Conservation (phyloP, 352 stramenopile genomes). For the Globisporangium nunn region DNA sequence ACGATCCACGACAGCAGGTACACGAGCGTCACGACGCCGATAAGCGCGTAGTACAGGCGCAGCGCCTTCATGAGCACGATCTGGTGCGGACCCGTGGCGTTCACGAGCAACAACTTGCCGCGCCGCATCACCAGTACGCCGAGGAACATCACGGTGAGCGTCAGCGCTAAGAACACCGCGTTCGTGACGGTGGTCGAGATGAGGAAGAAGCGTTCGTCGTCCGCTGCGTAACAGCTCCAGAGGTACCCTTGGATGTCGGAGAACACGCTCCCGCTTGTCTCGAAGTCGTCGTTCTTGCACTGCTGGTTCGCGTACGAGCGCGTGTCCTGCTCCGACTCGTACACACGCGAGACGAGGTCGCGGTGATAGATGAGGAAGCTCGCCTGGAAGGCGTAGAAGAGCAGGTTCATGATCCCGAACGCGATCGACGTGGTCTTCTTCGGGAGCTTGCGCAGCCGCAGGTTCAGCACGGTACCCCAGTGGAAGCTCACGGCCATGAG, state of each 20-base stretch:
- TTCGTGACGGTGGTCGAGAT: conserved; percentile 75
- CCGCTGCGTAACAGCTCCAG: conserved; percentile 69
- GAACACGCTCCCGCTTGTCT: conserved; percentile 62
- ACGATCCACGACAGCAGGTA: conserved; percentile 83
- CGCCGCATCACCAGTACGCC: conserved; percentile 84
- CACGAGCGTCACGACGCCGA: conserved; percentile 77
- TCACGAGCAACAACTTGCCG: conserved; percentile 66
- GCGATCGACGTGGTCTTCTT: conserved; percentile 56
- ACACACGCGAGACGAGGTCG: conserved; percentile 64
- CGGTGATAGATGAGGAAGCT: conserved; percentile 61
- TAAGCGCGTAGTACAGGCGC: conserved; percentile 80
- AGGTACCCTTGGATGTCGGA: conserved; percentile 84
- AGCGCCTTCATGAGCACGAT: conserved; percentile 80
- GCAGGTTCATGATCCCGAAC: conserved; percentile 62
- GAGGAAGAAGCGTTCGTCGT: conserved; percentile 73
- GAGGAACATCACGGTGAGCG: conserved; percentile 71
- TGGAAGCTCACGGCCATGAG: conserved; percentile 83
- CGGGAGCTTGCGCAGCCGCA: conserved; percentile 66
- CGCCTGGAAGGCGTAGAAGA: conserved; percentile 81
- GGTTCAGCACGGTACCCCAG: conserved; percentile 79
- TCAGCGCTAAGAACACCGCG: conserved; percentile 70
- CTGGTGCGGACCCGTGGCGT: conserved; percentile 62
- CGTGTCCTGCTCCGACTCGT: conserved; percentile 57
- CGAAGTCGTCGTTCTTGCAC: conserved; percentile 50
- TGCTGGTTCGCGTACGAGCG: conserved; percentile 73